Conservation (phyloP, 2,329 filamentous ascomycete genomes). For the Orbilia quercus region DNA sequence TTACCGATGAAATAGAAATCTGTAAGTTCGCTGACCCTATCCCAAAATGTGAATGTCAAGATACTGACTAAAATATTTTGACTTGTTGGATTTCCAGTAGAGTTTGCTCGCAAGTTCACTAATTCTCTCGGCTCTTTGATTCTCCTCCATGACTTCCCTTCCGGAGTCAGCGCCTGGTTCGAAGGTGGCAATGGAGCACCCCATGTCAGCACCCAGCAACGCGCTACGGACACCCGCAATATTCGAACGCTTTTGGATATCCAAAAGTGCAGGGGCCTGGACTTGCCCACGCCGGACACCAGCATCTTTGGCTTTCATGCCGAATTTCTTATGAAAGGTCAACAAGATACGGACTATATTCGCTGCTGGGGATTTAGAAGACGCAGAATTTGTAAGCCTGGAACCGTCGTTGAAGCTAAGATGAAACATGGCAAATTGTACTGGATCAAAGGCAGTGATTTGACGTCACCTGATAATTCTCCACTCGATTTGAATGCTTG, state of each 20-base stretch:
- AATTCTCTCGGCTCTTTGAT: background rate
- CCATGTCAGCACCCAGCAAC: background rate
- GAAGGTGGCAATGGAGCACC: background rate
- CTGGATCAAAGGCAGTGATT: slow-evolving; percentile 17
- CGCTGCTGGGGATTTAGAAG: slow-evolving; percentile 1
- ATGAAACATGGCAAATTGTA: background rate
- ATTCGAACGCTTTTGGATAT: slow-evolving; percentile 4
- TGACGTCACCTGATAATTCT: slow-evolving; percentile 6
- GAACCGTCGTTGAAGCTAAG: background rate
- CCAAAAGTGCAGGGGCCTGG: background rate
- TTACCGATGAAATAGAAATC: background rate
- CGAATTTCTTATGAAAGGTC: slow-evolving; percentile 3
- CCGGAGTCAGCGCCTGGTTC: slow-evolving; percentile 10
- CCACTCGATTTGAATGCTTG: slow-evolving; percentile 21
- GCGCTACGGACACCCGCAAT: background rate
- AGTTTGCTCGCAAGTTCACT: background rate
- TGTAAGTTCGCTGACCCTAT: background rate
- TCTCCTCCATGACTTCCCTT: slow-evolving; percentile 34
- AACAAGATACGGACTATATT: background rate
- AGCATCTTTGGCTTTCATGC: slow-evolving; percentile 3
- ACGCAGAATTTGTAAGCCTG: slow-evolving; percentile 17
- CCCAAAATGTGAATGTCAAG: background rate
- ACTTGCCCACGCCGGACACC: slow-evolving; percentile 12
- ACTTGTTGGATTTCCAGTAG: background rate
- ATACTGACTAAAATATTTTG: background rate